phyloP scores from a whole-genome alignment of 805 yeast genomes.

The Cyberlindnera saturnus region DNA sequence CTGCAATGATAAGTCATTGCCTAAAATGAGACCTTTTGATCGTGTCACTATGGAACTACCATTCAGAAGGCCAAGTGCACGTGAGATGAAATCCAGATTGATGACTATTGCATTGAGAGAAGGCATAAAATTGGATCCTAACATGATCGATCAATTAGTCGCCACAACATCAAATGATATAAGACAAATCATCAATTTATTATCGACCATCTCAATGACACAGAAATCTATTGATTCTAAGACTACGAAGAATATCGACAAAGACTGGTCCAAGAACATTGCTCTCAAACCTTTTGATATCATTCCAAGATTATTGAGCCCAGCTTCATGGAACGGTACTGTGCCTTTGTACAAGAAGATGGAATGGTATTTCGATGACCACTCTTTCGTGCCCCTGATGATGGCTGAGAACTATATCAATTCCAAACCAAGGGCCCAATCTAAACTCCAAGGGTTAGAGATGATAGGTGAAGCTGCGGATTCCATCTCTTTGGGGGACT shows the following conservation, averaged over 20 bases:
- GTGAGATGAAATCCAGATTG: slow-evolving; percentile 73
- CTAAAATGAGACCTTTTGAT: slow-evolving; percentile 96
- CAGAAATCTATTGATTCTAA: slow-evolving; percentile 54
- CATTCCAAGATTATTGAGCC: slow-evolving; percentile 57
- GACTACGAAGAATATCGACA: slow-evolving; percentile 56
- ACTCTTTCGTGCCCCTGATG: slow-evolving; percentile 93
- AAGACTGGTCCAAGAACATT: slow-evolving; percentile 85
- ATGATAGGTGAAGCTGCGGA: slow-evolving; percentile 77
- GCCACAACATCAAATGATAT: slow-evolving; percentile 86
- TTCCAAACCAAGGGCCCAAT: slow-evolving; percentile 49
- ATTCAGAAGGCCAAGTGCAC: slow-evolving; percentile 84
- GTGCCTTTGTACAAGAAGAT: slow-evolving; percentile 72
- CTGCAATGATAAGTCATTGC: slow-evolving; percentile 87
- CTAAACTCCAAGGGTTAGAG: slow-evolving; percentile 48
- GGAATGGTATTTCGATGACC: slow-evolving; percentile 87
- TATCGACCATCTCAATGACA: slow-evolving; percentile 79
- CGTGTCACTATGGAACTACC: slow-evolving; percentile 71
- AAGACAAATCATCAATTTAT: slow-evolving; percentile 84
- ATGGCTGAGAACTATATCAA: slow-evolving; percentile 85
- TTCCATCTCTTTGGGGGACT: slow-evolving; percentile 77
- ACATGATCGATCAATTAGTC: slow-evolving; percentile 76
- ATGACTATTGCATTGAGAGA: slow-evolving; percentile 90
- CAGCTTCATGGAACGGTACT: slow-evolving; percentile 48
- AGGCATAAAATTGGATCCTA: slow-evolving; percentile 71
- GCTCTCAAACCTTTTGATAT: slow-evolving; percentile 91